Conservation (phyloP, 345 rosid genomes). For the Eucalyptus regnans region DNA sequence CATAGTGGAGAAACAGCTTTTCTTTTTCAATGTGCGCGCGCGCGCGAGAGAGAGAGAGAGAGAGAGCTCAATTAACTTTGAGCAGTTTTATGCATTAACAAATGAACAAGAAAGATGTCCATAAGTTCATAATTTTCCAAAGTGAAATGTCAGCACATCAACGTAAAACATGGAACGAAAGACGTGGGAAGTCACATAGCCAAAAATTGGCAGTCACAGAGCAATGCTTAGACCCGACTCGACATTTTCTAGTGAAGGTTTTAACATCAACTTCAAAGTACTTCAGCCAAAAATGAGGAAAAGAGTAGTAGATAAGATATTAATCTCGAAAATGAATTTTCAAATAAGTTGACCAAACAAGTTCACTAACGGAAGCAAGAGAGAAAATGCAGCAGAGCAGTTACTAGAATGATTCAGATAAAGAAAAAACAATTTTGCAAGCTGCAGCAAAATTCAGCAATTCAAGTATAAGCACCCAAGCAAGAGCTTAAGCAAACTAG, state of each 20-base stretch:
- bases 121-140: neutral
- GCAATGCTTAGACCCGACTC: neutral
- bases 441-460: neutral
- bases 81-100: neutral
- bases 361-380: neutral
- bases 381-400: neutral
- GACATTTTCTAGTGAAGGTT: neutral
- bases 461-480: neutral
- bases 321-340: neutral
- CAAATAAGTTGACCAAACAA: neutral
- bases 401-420: neutral
- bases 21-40: fast-evolving
- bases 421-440: neutral
- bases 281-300: neutral
- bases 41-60: neutral
- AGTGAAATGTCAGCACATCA: neutral
- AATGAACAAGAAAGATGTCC: neutral
- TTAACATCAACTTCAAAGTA: neutral
- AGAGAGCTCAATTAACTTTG: neutral
- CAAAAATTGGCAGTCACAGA: neutral
- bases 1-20: neutral
- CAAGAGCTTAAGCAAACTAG: neutral
- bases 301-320: neutral
- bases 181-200: neutral
- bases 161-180: neutral